A percentile compares a stretch with the other conserved stretches of the same genome.
phyloP scores from a whole-genome alignment of 352 stramenopile species.

The Globisporangium acanthophoron region DNA sequence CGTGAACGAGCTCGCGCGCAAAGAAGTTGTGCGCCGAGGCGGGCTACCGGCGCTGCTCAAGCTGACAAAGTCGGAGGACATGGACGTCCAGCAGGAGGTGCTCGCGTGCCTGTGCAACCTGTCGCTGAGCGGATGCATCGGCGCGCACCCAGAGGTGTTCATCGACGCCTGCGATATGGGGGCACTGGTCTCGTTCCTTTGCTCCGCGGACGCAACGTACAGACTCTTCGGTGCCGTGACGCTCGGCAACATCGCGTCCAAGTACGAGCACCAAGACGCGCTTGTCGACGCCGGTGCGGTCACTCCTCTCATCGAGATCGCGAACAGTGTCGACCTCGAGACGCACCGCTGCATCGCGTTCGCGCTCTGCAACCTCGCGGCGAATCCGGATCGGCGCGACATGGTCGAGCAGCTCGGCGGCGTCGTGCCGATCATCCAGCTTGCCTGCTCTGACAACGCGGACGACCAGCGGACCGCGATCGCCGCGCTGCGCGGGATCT shows the following conservation, averaged over 20 bases:
- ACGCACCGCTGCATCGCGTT: conserved; percentile 96
- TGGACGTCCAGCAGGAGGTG: conserved; percentile 95
- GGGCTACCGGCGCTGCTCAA: conserved; percentile 85
- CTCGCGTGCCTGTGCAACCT: conserved; percentile 96
- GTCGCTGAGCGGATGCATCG: conserved; percentile 93
- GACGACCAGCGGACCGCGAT: conserved; percentile 90
- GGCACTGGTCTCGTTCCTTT: conserved; percentile 92
- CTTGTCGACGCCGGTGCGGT: conserved; percentile 85
- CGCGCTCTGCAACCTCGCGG: conserved; percentile 93
- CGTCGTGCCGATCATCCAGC: conserved; percentile 92
- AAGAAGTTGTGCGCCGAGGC: conserved; percentile 86
- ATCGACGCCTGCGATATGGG: conserved; percentile 88
- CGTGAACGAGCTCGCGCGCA: conserved; percentile 79
- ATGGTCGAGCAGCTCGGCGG: conserved; percentile 92
- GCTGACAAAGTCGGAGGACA: conserved; percentile 90
- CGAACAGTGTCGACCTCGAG: conserved; percentile 90
- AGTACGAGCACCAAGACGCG: conserved; percentile 65
- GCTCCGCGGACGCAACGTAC: conserved; percentile 92
- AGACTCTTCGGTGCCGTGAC: conserved; percentile 94
- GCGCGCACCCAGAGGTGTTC: conserved; percentile 85
- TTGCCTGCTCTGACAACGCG: conserved; percentile 88
- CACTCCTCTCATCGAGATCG: conserved; percentile 90
- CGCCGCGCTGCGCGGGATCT: conserved; percentile 88
- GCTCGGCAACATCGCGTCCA: conserved; percentile 93
- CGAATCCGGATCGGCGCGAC: conserved; percentile 75